Evolutionary conservation across 2,329 filamentous ascomycete genomes (phyloP).

Genomic region (Uncinocarpus reesii): DNA sequence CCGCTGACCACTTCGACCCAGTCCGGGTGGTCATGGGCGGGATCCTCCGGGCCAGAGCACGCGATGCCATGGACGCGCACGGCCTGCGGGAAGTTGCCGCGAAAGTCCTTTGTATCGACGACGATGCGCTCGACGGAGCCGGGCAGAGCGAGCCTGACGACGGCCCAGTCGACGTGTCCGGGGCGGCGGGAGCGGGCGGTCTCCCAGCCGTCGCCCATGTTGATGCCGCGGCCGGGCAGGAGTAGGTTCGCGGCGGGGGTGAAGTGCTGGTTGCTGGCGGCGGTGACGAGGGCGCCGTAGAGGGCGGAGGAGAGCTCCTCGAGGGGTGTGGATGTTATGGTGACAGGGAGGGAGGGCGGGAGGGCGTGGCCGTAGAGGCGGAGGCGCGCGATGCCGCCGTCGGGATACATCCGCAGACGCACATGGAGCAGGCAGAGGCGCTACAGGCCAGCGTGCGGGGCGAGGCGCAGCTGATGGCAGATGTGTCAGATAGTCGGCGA

Average conservation of each 20-base stretch:
- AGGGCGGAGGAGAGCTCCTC: constrained; percentile 36
- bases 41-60: constrained; percentile 20
- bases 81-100: constrained; percentile 36
- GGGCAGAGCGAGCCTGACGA: constrained; percentile 32
- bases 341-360: constrained; percentile 22
- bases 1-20: constrained; percentile 32
- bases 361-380: constrained; percentile 36
- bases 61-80: constrained; percentile 32
- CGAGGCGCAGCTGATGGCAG: too few relatives aligned
- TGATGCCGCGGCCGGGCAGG: constrained; percentile 35
- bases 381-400: constrained; percentile 37
- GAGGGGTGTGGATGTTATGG: constrained; percentile 11
- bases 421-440: constrained; percentile 39
- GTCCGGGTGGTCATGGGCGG: constrained; percentile 26
- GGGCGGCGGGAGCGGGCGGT: constrained; percentile 31
- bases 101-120: constrained; percentile 38
- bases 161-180: constrained; percentile 37
- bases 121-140: constrained; percentile 32
- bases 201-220: constrained; percentile 40
- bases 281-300: constrained; percentile 32
- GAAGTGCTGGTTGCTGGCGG: constrained; percentile 35
- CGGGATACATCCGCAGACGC: constrained; percentile 37
- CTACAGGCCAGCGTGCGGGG: too few relatives aligned
- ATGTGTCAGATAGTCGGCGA: too few relatives aligned
- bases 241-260: constrained; percentile 33